Conservation (phyloP, 306 rosid genomes). For the Macrotyloma uniflorum region DNA sequence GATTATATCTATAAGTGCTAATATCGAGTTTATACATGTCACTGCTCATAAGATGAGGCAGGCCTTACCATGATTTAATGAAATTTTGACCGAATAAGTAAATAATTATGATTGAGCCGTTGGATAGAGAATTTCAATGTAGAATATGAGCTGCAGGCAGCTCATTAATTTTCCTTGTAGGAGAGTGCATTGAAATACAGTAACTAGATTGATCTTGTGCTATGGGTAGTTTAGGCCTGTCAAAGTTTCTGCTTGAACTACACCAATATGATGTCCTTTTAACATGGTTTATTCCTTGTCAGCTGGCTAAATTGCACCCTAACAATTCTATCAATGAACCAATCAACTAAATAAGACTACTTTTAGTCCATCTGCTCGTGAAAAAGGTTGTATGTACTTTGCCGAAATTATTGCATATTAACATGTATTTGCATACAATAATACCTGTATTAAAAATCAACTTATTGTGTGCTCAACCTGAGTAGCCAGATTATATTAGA, state of each 20-base stretch:
- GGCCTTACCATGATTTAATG: not conserved
- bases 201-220: not conserved
- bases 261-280: not conserved
- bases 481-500: conserved; percentile 1
- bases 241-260: not conserved
- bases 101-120: too few relatives aligned
- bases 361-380: not conserved
- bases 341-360: not conserved
- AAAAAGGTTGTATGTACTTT: not conserved
- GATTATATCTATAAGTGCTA: not conserved
- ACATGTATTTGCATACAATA: not conserved
- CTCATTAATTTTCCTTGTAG: not conserved
- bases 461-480: conserved; percentile 9
- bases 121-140: not conserved
- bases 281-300: not conserved
- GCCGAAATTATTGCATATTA: conserved; percentile 10
- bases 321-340: not conserved
- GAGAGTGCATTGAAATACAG: not conserved
- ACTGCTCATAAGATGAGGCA: not conserved
- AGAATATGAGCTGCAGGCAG: not conserved
- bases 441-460: not conserved
- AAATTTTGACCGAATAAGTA: not conserved
- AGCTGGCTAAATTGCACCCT: not conserved
- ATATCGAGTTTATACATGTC: not conserved
- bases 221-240: not conserved